A percentile compares a stretch with the other conserved stretches of the same genome.
phyloP scores from a whole-genome alignment of 768 basidiomycete genomes.

The Vararia minispora region DNA sequence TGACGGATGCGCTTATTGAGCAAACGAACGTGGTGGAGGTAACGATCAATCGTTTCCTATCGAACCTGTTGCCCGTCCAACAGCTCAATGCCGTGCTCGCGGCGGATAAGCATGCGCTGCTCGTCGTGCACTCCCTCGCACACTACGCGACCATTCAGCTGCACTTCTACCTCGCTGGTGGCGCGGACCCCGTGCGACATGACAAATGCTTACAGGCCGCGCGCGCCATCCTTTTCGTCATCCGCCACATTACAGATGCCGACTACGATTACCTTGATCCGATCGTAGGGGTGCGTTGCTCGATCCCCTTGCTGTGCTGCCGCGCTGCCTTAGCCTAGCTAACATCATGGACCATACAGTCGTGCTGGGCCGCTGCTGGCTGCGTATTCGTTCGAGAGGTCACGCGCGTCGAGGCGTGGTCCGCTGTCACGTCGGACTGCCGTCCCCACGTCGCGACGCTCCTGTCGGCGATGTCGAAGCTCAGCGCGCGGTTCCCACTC shows the following conservation, averaged over 20 bases:
- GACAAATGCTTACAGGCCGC: slow-evolving; percentile 61
- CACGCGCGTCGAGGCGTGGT: slow-evolving; percentile 49
- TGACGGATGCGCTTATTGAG: slow-evolving; percentile 36
- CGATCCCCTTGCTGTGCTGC: background rate
- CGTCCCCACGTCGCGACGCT: slow-evolving; percentile 51
- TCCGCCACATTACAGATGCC: slow-evolving; percentile 49
- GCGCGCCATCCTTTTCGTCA: slow-evolving; percentile 43
- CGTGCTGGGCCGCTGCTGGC: slow-evolving; percentile 62
- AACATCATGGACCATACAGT: slow-evolving; percentile 33
- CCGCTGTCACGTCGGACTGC: slow-evolving; percentile 46
- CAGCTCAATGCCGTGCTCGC: slow-evolving; percentile 45
- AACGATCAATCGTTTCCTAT: slow-evolving; percentile 49
- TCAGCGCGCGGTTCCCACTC: slow-evolving; percentile 51
- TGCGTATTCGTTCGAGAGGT: slow-evolving; percentile 59
- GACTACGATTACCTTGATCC: slow-evolving; percentile 72
- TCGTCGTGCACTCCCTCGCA: slow-evolving; percentile 53
- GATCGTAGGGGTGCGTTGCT: slow-evolving; percentile 51
- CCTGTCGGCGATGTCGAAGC: slow-evolving; percentile 51
- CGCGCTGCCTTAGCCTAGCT: slow-evolving; percentile 5
- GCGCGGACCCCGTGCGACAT: slow-evolving; percentile 45
- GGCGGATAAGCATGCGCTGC: slow-evolving; percentile 48
- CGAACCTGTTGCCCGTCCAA: slow-evolving; percentile 53
- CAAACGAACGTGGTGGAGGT: slow-evolving; percentile 54
- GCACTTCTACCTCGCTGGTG: slow-evolving; percentile 37
- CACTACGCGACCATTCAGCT: slow-evolving; percentile 58